These are phyloP conservation scores for Trypanosoma caninum DNA, from an alignment of 208 protist genomes.

Conservation along the genomic window DNA sequence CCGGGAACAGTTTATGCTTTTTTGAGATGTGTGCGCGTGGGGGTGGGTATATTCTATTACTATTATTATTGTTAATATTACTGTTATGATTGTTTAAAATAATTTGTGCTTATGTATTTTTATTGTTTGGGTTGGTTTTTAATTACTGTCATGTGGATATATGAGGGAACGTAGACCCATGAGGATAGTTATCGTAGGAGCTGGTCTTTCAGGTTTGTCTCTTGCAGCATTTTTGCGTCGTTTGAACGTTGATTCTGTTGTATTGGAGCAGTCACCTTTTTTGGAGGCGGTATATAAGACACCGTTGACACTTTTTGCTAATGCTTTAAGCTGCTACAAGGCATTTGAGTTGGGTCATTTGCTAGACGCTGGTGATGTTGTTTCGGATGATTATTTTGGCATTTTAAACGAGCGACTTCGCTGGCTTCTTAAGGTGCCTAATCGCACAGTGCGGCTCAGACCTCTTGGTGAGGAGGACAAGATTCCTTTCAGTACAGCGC, in stretches of 20 bases:
- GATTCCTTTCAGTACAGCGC: constrained; percentile 74
- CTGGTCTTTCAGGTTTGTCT: constrained; percentile 77
- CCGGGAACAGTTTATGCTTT: background rate
- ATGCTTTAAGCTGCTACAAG: constrained; percentile 87
- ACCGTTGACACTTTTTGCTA: constrained; percentile 78
- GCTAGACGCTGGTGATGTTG: constrained; percentile 34
- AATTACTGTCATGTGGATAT: background rate
- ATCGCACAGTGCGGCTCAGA: constrained; percentile 49
- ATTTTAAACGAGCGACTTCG: constrained; percentile 45
- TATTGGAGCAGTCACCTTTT: constrained; percentile 78
- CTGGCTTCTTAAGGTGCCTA: constrained; percentile 65
- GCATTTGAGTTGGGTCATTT: constrained; percentile 77
- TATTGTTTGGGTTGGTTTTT: background rate
- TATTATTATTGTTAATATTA: background rate
- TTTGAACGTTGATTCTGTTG: constrained; percentile 84
- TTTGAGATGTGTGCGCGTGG: background rate
- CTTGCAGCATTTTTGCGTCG: constrained; percentile 74
- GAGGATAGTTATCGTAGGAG: constrained; percentile 85
- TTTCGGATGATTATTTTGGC: constrained; percentile 64
- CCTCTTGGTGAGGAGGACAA: constrained; percentile 59
- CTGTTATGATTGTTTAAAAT: background rate
- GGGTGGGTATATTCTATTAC: background rate
- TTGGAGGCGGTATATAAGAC: constrained; percentile 52
- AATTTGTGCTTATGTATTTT: background rate
- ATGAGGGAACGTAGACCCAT: constrained; percentile 18